phyloP scores from a whole-genome alignment of 106 monocot genomes.

The Amphibolis antarctica region DNA sequence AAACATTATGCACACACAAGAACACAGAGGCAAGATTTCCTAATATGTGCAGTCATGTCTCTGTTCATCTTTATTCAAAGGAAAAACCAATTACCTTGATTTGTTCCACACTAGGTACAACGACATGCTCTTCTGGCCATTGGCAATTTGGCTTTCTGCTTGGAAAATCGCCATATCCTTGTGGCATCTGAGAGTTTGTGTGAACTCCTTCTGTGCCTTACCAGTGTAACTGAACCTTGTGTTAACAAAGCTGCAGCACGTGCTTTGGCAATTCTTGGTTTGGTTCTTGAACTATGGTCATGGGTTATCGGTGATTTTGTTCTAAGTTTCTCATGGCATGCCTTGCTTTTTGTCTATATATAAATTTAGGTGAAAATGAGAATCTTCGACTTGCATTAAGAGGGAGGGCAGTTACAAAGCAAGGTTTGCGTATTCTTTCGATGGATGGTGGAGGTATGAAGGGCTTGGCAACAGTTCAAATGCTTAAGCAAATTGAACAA shows the following conservation, averaged over 20 bases:
- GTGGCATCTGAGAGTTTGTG: conserved; percentile 66
- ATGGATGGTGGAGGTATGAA: conserved; percentile 99
- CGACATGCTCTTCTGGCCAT: conserved; percentile 74
- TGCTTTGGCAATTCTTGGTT: conserved; percentile 97
- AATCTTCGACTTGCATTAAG: conserved; percentile 67
- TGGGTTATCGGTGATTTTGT: not conserved
- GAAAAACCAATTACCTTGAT: not conserved
- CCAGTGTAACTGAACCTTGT: conserved; percentile 31
- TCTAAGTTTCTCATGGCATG: not conserved
- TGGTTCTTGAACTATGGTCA: conserved; percentile 1
- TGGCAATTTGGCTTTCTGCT: conserved; percentile 91
- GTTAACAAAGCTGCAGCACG: conserved; percentile 90
- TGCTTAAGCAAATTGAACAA: conserved; percentile 89
- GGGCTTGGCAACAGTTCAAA: conserved; percentile 88
- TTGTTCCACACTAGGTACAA: conserved; percentile 55
- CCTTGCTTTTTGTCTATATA: not conserved
- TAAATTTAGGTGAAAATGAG: conserved; percentile 80
- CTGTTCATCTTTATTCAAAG: not conserved
- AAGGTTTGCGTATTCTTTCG: conserved; percentile 76
- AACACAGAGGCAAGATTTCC: conserved; percentile 46
- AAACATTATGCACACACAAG: conserved; percentile 75
- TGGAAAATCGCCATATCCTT: conserved; percentile 74
- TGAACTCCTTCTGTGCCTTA: conserved; percentile 78
- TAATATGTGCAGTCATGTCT: not conserved
- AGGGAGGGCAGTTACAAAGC: conserved; percentile 59